Percentiles rank a stretch among this genome's conserved stretches.
phyloP scores from a whole-genome alignment of 1,284 basidiomycete genomes.

The Limonomyces culmigenus region DNA sequence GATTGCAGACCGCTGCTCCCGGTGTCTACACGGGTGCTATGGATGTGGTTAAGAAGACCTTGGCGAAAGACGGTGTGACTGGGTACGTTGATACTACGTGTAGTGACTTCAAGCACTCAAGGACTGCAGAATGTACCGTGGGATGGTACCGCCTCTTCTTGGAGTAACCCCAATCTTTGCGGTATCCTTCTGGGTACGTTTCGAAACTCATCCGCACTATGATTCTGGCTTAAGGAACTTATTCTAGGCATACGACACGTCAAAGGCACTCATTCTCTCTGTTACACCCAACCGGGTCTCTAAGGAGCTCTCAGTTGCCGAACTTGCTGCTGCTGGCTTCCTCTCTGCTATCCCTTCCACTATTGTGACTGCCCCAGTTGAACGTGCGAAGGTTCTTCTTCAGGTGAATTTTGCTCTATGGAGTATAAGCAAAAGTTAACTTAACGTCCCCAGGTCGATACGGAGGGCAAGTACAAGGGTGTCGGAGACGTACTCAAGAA shows the following conservation, averaged over 20 bases:
- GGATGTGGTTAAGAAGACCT: slow-evolving; percentile 84
- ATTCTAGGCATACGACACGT: slow-evolving; percentile 78
- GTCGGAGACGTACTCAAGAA: slow-evolving; percentile 85
- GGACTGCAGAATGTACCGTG: slow-evolving; percentile 69
- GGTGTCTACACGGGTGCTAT: slow-evolving; percentile 87
- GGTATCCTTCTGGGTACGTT: slow-evolving; percentile 86
- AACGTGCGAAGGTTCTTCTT: slow-evolving; percentile 92
- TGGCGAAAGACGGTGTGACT: slow-evolving; percentile 76
- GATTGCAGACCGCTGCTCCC: slow-evolving; percentile 83
- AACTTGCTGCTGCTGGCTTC: slow-evolving; percentile 89
- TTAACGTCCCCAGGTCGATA: slow-evolving; percentile 28
- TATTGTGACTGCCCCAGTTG: slow-evolving; percentile 85
- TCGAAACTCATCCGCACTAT: neutral
- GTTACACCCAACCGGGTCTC: slow-evolving; percentile 53
- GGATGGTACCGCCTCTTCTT: slow-evolving; percentile 89
- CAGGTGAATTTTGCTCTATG: slow-evolving; percentile 34
- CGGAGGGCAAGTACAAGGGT: slow-evolving; percentile 75
- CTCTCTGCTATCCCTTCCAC: slow-evolving; percentile 90
- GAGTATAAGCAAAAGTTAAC: neutral
- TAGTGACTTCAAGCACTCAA: neutral
- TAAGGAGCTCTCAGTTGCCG: slow-evolving; percentile 52
- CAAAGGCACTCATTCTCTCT: slow-evolving; percentile 76
- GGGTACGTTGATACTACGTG: slow-evolving; percentile 35
- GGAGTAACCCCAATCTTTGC: slow-evolving; percentile 99
- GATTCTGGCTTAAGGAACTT: slow-evolving; percentile 2